Percentiles rank a stretch among this genome's conserved stretches.
These are phyloP conservation scores for Theobroma grandiflorum DNA, from an alignment of 441 rosid genomes.

Conservation along the genomic window DNA sequence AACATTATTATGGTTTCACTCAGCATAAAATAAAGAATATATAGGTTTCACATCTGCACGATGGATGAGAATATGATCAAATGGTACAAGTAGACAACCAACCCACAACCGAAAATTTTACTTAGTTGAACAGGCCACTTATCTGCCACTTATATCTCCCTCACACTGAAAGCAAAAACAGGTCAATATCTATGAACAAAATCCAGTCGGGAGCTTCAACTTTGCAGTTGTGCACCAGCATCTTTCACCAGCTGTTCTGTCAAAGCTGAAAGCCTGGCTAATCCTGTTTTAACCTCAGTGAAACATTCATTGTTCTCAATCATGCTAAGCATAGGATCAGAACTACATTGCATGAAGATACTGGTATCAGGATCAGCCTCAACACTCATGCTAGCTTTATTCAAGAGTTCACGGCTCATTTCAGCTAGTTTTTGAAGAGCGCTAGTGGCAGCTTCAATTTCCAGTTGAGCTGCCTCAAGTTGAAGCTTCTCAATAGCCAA, in stretches of 20 bases:
- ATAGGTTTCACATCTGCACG: not conserved
- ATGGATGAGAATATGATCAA: not conserved
- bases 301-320: slow-evolving; percentile 48
- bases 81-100: not conserved
- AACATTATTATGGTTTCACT: not conserved
- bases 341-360: slow-evolving; percentile 26
- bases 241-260: slow-evolving; percentile 70
- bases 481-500: slow-evolving; percentile 84
- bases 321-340: slow-evolving; percentile 29
- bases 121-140: not conserved
- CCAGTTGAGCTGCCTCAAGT: slow-evolving; percentile 78
- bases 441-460: slow-evolving; percentile 79
- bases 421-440: slow-evolving; percentile 74
- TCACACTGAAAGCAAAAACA: not conserved
- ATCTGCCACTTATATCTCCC: not conserved
- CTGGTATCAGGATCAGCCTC: slow-evolving; percentile 39
- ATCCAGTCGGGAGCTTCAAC: slow-evolving; percentile 22
- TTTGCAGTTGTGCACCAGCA: slow-evolving; percentile 41
- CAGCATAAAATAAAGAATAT: not conserved
- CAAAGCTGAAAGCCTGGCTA: slow-evolving; percentile 61
- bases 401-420: slow-evolving; percentile 67
- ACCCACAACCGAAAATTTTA: not conserved
- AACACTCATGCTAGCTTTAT: slow-evolving; percentile 52
- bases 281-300: slow-evolving; percentile 60
- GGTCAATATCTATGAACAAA: slow-evolving; percentile 23